Conservation (phyloP, 2,329 filamentous ascomycete species). For the Microcera coccophila region DNA sequence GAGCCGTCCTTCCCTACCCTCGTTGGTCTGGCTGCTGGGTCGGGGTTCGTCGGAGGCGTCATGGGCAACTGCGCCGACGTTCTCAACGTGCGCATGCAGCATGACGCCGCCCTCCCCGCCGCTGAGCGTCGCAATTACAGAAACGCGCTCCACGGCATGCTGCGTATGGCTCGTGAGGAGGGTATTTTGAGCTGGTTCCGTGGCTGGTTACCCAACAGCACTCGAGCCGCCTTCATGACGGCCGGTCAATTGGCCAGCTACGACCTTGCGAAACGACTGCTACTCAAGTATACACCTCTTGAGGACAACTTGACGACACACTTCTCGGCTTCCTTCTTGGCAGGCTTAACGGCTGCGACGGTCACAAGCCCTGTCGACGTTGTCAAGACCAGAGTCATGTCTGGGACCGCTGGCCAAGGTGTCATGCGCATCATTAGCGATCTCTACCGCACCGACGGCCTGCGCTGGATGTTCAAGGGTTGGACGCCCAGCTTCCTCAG, state of each 20-base stretch:
- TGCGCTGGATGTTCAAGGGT: constrained; percentile 83
- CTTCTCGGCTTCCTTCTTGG: constrained; percentile 71
- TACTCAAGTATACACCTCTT: constrained; percentile 64
- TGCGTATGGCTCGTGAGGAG: constrained; percentile 84
- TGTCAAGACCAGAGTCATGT: constrained; percentile 87
- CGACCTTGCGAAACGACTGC: constrained; percentile 70
- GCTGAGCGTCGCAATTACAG: constrained; percentile 80
- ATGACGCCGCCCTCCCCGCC: constrained; percentile 72
- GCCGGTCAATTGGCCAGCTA: constrained; percentile 80
- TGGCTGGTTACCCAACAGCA: constrained; percentile 78
- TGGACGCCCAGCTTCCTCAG: constrained; percentile 76
- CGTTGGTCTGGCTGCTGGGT: constrained; percentile 74
- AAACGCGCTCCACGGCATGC: constrained; percentile 79
- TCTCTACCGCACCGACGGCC: constrained; percentile 66
- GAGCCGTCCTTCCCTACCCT: constrained; percentile 70
- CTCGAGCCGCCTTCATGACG: constrained; percentile 83
- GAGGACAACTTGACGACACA: constrained; percentile 71
- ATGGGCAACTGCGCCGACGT: constrained; percentile 95
- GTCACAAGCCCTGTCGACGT: constrained; percentile 84
- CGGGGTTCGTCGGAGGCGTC: constrained; percentile 84
- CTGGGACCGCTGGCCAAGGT: constrained; percentile 48
- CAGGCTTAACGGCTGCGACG: constrained; percentile 79
- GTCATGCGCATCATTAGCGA: constrained; percentile 60
- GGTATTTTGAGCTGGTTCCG: constrained; percentile 73
- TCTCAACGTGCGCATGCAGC: constrained; percentile 97